Base-by-base conservation (phyloP, 2,329 filamentous ascomycete genomes). In the Colletotrichum liaoningense region DNA sequence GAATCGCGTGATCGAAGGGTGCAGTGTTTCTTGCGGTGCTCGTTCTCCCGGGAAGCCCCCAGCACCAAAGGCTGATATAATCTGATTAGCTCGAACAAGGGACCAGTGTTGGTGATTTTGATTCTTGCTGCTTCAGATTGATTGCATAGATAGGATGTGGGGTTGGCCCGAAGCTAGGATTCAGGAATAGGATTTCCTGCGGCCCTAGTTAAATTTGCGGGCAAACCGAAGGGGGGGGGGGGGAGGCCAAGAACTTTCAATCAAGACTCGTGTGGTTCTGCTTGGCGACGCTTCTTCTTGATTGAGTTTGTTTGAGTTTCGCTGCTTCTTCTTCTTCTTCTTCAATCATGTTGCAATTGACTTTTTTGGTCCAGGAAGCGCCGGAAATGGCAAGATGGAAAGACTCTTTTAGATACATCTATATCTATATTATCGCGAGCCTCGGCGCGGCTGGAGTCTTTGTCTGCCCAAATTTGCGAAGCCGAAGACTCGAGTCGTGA, bases 61-160 rank as follows among this genome's bases (percentile, higher is more conserved):
- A 49, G 42, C 42, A 49, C 19, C 3, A 19, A 49, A n/a, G 19
- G 42, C 42, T 49, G 19, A 49, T 49, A 49, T 49, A 49, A 19
- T 49, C 19, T 49, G 42, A 49, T 19, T 49, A 49, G 42, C 42
- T 49, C 7, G 42, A 49, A 42, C 38, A 14, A 4, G 38, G 38
- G 16, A 42, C 38, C 19, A 5, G 19, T 19, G 42, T 49, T 49
- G 42, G 42, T 49, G 42, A 49, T 49, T 49, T 49, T 19, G 42
- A 49, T 49, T 49, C 42, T 49, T 49, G 42, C 42, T 64, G 69
- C 62, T 60, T 69, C 69, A 60, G n/a, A 54, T 67, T 67, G 38
- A 67, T 62, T 49, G 42, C 42, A 5, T n/a, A 49, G 42, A 49
- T n/a, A n/a, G 19, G 42, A 49, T 49, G 42, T 49, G 42, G 42